Percentiles rank a stretch among this genome's conserved stretches.
These are phyloP conservation scores for Hypomontagnella submonticulosa DNA, from an alignment of 495 filamentous ascomycete species.

Conservation along the genomic window DNA sequence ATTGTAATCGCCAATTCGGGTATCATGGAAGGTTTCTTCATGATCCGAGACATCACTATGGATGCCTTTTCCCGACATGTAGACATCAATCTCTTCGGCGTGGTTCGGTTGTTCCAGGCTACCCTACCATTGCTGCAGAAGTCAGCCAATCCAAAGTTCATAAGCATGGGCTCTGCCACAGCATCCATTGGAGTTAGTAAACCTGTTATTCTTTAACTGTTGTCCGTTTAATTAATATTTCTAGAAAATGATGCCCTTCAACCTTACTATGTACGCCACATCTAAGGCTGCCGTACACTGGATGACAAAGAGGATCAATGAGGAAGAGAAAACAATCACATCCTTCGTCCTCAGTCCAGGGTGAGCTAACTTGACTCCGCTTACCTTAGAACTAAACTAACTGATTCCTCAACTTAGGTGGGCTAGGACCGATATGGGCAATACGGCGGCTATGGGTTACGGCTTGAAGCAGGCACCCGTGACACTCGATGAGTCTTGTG, in stretches of 20 bases:
- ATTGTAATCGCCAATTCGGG: conserved; percentile 20
- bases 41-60: not conserved
- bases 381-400: not conserved
- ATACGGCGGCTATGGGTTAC: not conserved
- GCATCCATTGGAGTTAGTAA: conserved; percentile 3
- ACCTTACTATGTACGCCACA: conserved; percentile 48
- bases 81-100: conserved; percentile 7
- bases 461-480: not conserved
- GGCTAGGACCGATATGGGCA: conserved; percentile 7
- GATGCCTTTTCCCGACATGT: conserved; percentile 1
- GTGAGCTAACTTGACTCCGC: not conserved
- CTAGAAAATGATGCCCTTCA: conserved; percentile 27
- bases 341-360: conserved; percentile 45
- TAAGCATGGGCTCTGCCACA: conserved; percentile 10
- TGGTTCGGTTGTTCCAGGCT: conserved; percentile 20
- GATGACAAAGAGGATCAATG: conserved; percentile 46
- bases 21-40: not conserved
- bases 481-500: not conserved
- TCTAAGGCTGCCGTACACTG: conserved; percentile 51
- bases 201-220: not conserved
- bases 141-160: conserved; percentile 2
- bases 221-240: conserved; percentile 10
- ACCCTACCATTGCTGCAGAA: conserved; percentile 6
- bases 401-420: conserved; percentile 1
- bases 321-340: conserved; percentile 45